These are phyloP conservation scores for Carallia pectinifolia DNA, from an alignment of 345 rosid genomes.

Conservation along the genomic window DNA sequence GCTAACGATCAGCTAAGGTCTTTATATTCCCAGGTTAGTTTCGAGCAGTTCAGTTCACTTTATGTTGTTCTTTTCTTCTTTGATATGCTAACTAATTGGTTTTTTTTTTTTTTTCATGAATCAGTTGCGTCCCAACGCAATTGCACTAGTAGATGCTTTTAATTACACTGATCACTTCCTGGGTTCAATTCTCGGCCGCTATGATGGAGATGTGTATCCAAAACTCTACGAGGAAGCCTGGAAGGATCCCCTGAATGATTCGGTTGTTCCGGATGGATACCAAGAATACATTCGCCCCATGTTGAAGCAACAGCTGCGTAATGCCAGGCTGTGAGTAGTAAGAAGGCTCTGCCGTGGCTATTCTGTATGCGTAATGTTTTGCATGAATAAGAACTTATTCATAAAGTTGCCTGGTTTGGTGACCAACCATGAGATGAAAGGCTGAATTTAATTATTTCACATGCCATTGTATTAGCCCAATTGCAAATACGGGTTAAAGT, in stretches of 20 bases:
- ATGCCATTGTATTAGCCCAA: too few relatives aligned
- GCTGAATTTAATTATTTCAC: not conserved
- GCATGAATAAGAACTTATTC: constrained; percentile 2
- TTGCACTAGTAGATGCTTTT: constrained; percentile 86
- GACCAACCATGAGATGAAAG: not conserved
- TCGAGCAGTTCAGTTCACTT: not conserved
- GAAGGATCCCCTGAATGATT: constrained; percentile 94
- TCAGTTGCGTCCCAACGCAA: constrained; percentile 91
- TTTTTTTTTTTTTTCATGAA: constrained; percentile 7
- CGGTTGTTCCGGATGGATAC: constrained; percentile 94
- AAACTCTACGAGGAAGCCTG: constrained; percentile 83
- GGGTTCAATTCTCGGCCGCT: constrained; percentile 77
- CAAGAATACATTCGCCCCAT: constrained; percentile 75
- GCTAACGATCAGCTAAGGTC: constrained; percentile 81
- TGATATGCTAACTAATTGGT: not conserved
- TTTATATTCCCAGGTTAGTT: constrained; percentile 57
- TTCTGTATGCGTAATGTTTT: not conserved
- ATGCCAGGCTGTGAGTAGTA: constrained; percentile 61
- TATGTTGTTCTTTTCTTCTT: not conserved
- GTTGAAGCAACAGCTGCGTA: constrained; percentile 81
- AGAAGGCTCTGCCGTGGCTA: not conserved
- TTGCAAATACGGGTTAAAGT: too few relatives aligned
- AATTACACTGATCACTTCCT: constrained; percentile 90
- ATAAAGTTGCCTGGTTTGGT: not conserved
- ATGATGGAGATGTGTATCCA: constrained; percentile 88